phyloP scores from a whole-genome alignment of 495 filamentous ascomycete genomes.

The Pyronema domesticum region DNA sequence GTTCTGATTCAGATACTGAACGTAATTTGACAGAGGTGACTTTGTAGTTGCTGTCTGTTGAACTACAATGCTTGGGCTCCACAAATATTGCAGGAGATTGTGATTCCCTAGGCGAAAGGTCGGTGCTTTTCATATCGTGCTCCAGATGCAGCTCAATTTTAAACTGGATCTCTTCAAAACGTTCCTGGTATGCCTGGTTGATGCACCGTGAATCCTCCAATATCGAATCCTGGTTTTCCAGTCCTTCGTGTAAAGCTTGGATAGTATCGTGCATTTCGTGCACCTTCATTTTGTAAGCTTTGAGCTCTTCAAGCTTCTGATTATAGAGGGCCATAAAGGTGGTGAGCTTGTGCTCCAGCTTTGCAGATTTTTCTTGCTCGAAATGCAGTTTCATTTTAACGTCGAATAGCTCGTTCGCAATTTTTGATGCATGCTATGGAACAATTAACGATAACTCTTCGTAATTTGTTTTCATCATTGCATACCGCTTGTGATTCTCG shows the following conservation, averaged over 20 bases:
- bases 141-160: not conserved
- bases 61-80: no score
- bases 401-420: not conserved
- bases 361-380: not conserved
- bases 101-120: no score
- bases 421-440: not conserved
- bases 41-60: no score
- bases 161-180: not conserved
- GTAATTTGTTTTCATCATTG: not conserved
- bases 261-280: not conserved
- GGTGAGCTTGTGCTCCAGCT: not conserved
- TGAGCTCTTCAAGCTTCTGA: no score
- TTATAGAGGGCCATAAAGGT: not conserved
- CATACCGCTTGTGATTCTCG: no score
- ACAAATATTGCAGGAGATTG: no score
- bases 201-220: not conserved
- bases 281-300: no score
- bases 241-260: not conserved
- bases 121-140: not conserved
- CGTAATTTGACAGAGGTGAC: no score
- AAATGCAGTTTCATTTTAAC: not conserved
- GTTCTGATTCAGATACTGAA: no score
- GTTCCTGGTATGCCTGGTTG: not conserved
- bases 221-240: not conserved
- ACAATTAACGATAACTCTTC: no score